These are phyloP conservation scores for Erysimum cheiranthoides DNA, from an alignment of 345 rosid genomes.

Conservation along the genomic window DNA sequence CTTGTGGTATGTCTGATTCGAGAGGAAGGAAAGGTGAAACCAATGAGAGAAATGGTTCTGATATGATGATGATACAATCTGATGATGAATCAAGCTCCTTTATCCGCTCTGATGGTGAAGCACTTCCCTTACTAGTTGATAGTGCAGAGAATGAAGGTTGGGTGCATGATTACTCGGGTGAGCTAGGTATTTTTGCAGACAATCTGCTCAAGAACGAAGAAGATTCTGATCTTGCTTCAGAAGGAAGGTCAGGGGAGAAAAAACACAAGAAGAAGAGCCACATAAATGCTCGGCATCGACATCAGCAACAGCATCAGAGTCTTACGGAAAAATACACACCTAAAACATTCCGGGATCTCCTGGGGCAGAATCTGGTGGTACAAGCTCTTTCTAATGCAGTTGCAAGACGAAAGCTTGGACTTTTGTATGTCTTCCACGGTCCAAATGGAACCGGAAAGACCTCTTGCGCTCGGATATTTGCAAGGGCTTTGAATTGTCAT, in stretches of 20 bases:
- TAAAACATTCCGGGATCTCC: slow-evolving; percentile 75
- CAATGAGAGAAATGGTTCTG: slow-evolving; percentile 62
- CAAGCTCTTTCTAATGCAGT: slow-evolving; percentile 97
- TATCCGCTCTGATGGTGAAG: slow-evolving; percentile 67
- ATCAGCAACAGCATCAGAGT: slow-evolving; percentile 66
- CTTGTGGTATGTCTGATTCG: slow-evolving; percentile 89
- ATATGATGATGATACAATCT: slow-evolving; percentile 66
- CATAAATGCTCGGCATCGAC: slow-evolving; percentile 48
- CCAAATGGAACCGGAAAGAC: slow-evolving; percentile 99
- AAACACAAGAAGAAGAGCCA: slow-evolving; percentile 44
- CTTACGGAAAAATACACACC: slow-evolving; percentile 89
- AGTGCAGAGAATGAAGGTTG: slow-evolving; percentile 74
- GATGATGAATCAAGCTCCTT: slow-evolving; percentile 71
- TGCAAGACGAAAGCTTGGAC: slow-evolving; percentile 71
- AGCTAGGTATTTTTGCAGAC: slow-evolving; percentile 92
- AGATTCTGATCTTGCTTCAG: slow-evolving; percentile 90
- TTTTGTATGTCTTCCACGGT: slow-evolving; percentile 91
- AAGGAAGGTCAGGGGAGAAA: slow-evolving; percentile 71
- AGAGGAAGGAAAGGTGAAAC: slow-evolving; percentile 66
- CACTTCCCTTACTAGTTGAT: slow-evolving; percentile 83
- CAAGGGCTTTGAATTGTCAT: slow-evolving; percentile 90
- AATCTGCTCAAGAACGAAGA: slow-evolving; percentile 68
- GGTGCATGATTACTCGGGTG: slow-evolving; percentile 94
- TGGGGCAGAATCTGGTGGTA: slow-evolving; percentile 87
- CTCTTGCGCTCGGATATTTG: slow-evolving; percentile 93